Base-by-base conservation (phyloP, 176 grass and related monocot species). In the Oryza rufipogon region DNA sequence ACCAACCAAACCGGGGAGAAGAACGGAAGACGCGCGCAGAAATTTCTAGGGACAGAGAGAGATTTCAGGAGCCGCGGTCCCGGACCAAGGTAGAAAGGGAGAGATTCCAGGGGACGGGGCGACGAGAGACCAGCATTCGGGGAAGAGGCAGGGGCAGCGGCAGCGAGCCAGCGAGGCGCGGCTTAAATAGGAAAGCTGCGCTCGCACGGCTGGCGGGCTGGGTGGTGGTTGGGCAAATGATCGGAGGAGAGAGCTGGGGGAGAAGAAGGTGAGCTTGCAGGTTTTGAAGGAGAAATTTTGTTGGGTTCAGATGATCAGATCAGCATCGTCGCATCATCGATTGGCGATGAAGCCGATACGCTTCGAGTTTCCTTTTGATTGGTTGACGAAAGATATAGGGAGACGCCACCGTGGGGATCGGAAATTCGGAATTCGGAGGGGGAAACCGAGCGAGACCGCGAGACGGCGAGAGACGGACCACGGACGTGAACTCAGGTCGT, bases 171-270 rank as follows among this genome's bases (percentile, higher is more conserved):
- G 68, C 17, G 54, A 19, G 54, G 54, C 54, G 42, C 19, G 20
- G 8, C 54, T 77, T 85, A 77, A 86, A 81, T 86, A 72, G 73
- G 82, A 68, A 86, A 79, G 77, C 48, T 42, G 54, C 54, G 60
- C 39, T 73, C 84, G 6, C 38, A 54, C 60, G 46, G 56, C 60
- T 82, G 49, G 48, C 36, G 36, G 36, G 36, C 5, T 0, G 4
- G 45, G 13, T 68, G 30, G 56, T 60, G 3, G 30, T 20, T 23
- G 80, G 80, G 61, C 76, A 61, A 70, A 76, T 60, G 79, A 47
- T 78, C 67, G 44, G 73, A 52, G 66, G 79, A 75, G 47, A 30
- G 47, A 30, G 73, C 33, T 33, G 34, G 30, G 5, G 51, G 51
- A 16, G 17, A 54, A 16, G 51, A 54, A 54, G 51, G 56, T 60